Evolutionary conservation across 768 basidiomycete species (phyloP), one percentile per base, ranked within the genome.

Genomic region (Leccinum imitatum): DNA sequence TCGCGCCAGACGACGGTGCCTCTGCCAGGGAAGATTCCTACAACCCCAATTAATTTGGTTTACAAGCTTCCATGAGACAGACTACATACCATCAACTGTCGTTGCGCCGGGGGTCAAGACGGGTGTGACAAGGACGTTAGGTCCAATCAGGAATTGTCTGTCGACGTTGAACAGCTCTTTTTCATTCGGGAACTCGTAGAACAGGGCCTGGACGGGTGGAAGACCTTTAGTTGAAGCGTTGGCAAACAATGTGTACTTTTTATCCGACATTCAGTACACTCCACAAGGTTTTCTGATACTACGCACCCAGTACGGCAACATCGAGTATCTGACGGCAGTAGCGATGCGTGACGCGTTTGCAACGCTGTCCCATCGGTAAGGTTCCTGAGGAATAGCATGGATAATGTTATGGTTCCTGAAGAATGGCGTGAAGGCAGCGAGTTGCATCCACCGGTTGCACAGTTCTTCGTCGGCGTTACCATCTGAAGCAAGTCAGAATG

Each of bases 371-470:
- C 91, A 93, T 46, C 84, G 78, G 65, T 87, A 93, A 3, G 90
- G 89, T 67, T 92, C 90, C 70, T 92, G 91, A n/a, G 84, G 74
- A 30, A 90, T 77, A 5, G 88, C 87, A 23, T 83, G 84, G 56
- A 76, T 77, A 33, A 78, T 72, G 62, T 90, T 90, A 71, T 93
- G 91, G 70, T 93, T 93, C 54, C 91, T 79, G 71, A 84, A 91
- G 78, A 93, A 93, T 6, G 91, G 91, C 27, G 82, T 81, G 70
- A 93, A 93, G 1, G 90, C 91, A 3, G 87, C 80, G n/a, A 92
- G 80, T 70, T 88, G 86, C 90, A 90, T 91, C 91, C 91, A 93
- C 17, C 91, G 82, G 62, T 86, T 87, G 73, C 89, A 90, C 10
- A 93, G 79, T 69, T 92, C 90, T 71, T 93, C 91, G 64, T 90